phyloP scores from a whole-genome alignment of 805 yeast species.

The Cyberlindnera galapagoensis region DNA sequence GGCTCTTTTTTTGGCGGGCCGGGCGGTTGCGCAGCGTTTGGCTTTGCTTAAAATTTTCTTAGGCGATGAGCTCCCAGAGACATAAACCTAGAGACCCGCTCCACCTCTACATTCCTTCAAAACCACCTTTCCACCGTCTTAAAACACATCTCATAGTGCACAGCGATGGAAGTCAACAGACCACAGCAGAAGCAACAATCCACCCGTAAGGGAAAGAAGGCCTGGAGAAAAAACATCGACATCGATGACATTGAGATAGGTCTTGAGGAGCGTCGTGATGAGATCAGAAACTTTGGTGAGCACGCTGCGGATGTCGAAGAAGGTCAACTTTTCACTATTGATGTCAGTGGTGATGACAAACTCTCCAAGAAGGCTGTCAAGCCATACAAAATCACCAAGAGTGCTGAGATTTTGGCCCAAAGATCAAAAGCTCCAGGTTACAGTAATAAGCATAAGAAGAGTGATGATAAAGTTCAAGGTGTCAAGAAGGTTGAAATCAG shows the following conservation, averaged over 20 bases:
- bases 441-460: constrained; percentile 31
- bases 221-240: constrained; percentile 92
- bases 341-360: constrained; percentile 54
- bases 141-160: background rate
- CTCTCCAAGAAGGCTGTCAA: constrained; percentile 30
- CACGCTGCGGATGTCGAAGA: constrained; percentile 32
- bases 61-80: constrained; percentile 14
- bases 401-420: constrained; percentile 49
- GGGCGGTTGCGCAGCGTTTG: too few relatives aligned
- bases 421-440: constrained; percentile 75
- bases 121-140: background rate
- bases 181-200: constrained; percentile 61
- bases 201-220: constrained; percentile 86
- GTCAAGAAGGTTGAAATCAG: constrained; percentile 17
- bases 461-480: constrained; percentile 47
- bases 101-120: background rate
- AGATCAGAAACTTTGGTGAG: constrained; percentile 46
- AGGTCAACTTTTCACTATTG: constrained; percentile 53
- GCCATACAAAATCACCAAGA: constrained; percentile 27
- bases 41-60: constrained; percentile 6
- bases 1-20: too few relatives aligned
- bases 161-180: constrained; percentile 38
- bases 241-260: constrained; percentile 69
- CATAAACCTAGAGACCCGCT: background rate
- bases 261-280: constrained; percentile 63